phyloP scores from a whole-genome alignment of 2,329 filamentous ascomycete genomes.

The Sarocladium brachiariae region DNA sequence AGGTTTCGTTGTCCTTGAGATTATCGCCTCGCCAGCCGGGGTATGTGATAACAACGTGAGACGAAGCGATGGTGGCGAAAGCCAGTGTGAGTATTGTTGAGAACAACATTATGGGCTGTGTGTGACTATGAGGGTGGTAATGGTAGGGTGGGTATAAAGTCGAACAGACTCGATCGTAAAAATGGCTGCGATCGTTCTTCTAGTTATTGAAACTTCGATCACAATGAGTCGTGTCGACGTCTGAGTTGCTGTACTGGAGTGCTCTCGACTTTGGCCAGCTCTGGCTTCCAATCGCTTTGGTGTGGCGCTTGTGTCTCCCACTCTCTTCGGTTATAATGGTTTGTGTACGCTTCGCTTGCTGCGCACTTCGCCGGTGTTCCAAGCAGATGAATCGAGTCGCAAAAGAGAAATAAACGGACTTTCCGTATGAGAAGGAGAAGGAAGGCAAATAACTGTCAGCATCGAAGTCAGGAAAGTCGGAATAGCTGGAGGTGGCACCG shows the following conservation, averaged over 20 bases:
- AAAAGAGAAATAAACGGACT: no score
- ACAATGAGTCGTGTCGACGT: neutral
- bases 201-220: no score
- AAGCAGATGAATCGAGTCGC: no score
- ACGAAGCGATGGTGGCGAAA: conserved; percentile 44
- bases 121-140: conserved; percentile 16
- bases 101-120: conserved; percentile 44
- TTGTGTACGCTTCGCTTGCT: no score
- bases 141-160: neutral
- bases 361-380: no score
- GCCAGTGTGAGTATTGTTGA: conserved; percentile 36
- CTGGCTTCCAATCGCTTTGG: no score
- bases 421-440: no score
- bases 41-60: conserved; percentile 81
- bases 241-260: neutral
- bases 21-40: conserved; percentile 85
- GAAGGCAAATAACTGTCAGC: conserved; percentile 1
- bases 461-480: neutral
- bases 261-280: no score
- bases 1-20: conserved; percentile 69
- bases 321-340: no score
- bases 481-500: conserved; percentile 7
- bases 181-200: neutral
- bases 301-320: neutral
- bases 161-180: neutral